Evolutionary conservation across 176 grass and related monocot species (phyloP), one percentile per base, ranked within the genome.

Genomic region (Musa itinerans): DNA sequence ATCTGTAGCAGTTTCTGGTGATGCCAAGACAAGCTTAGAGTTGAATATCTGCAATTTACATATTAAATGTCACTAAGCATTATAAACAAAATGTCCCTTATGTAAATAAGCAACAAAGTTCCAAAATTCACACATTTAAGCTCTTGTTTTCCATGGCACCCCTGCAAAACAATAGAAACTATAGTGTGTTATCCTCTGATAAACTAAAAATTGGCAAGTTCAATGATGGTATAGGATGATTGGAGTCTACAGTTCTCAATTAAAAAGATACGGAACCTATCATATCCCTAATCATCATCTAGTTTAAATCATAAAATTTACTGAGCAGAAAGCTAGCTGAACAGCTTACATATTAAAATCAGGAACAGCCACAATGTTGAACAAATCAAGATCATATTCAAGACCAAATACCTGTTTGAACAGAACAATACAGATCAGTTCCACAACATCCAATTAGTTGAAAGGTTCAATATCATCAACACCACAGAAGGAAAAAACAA

Each of bases 81-180:
- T 19, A 10, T 11, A 20, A 25, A 70, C 9, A 70, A 50, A 70
- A 51, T 20, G 9, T 50, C 25, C 19, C 20, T 11, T 3, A 51
- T 10, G 34, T 19, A 34, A 9, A 50, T 21, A 70, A 70, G 48
- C 10, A 10, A 48, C 25, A 74, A 9, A 34, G 12, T 54, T n/a
- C 80, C 22, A 81, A 26, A 53, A 80, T 79, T 85, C 85, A 85
- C 85, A 99, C 95, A 43, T 94, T 99, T 72, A 99, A 84, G 73
- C 95, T 99, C 81, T 99, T 99, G 83, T 99, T 99, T 65, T 99
- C 95, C 95, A 99, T 99, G 22, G 95, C 95, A 54, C 95, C 95
- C 95, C 95, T 99, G 78, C 25, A 89, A 91, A 51, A 63, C 65
- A 75, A 10, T 55, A 76, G 63, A 53, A 51, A 63, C 16, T 11